phyloP scores from a whole-genome alignment of 2,329 filamentous ascomycete species.

The Fusarium virguliforme region DNA sequence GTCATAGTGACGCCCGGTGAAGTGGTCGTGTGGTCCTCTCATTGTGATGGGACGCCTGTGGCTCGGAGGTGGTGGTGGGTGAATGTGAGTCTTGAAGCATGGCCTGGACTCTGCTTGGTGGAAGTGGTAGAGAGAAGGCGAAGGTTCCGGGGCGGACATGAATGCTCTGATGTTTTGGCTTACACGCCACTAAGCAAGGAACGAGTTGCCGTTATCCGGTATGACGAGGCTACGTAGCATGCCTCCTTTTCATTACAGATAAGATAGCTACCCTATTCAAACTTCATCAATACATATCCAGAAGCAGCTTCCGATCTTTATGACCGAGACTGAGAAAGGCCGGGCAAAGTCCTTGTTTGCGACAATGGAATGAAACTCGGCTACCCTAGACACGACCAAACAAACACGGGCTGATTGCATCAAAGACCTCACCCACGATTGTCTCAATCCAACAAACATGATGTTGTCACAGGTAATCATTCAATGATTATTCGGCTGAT shows the following conservation, averaged over 20 bases:
- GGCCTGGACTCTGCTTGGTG: background rate
- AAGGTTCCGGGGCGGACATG: background rate
- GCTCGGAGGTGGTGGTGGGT: background rate
- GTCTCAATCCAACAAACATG: background rate
- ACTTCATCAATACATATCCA: background rate
- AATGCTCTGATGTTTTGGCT: constrained; percentile 10
- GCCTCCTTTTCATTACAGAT: background rate
- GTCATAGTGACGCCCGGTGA: constrained; percentile 24
- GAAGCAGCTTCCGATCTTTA: background rate
- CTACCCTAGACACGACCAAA: constrained; percentile 24
- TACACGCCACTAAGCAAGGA: constrained; percentile 13
- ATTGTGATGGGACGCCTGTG: constrained; percentile 17
- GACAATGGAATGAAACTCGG: background rate
- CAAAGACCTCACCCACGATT: background rate
- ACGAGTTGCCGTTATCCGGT: constrained; percentile 10
- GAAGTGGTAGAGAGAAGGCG: background rate
- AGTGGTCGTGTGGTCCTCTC: constrained; percentile 23
- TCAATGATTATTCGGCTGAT: background rate
- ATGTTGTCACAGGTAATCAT: background rate
- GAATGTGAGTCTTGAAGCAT: background rate
- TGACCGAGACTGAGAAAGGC: background rate
- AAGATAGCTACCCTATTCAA: background rate
- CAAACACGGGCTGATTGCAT: background rate
- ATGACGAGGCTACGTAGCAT: constrained; percentile 1
- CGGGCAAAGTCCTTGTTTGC: background rate